Evolutionary conservation across 176 grass and related monocot species (phyloP), one percentile per base, ranked within the genome.

Genomic region (Chrysopogon serrulatus): DNA sequence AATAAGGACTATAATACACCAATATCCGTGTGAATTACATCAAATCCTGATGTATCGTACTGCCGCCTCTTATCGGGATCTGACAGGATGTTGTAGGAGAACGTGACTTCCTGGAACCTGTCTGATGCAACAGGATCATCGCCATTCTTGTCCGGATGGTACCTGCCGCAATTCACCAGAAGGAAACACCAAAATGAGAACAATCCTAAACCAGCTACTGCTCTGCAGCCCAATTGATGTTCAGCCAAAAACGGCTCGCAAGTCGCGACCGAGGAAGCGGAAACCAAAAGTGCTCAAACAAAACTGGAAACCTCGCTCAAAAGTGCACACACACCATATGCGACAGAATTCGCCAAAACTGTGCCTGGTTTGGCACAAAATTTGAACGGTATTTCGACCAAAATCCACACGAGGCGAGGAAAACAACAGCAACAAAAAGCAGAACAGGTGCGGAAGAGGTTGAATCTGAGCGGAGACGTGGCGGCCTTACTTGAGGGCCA

Each of bases 61-160:
- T 96, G 96, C 63, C 91, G 83, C 74, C 96, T 85, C 89, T 90
- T 99, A 62, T 91, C 82, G 5, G 96, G 87, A 85, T 99, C 91
- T 12, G 96, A 99, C 57, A 99, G 73, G 4, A 99, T 94, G 65
- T 92, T 96, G 65, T 99, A 96, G 21, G 96, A 99, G 85, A 96
- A 96, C 9, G 96, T 99, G 64, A 99, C 93, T 64, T 99, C 96
- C 75, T 96, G 90, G 82, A 99, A 99, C 65, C 76, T 78, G 48
- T 99, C 96, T 34, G 91, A 94, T 51, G 96, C 90, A 23, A 90
- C 49, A 21, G 96, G 93, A 71, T 96, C 96, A 70, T 99, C 93
- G 3, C 86, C 96, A 79, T 94, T 99, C 89, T 99, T 99, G 80
- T 99, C 96, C 8, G 96, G 96, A 73, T 99, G 96, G 75, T 96